Conservation (phyloP, 2,329 filamentous ascomycete species). For the Clarireedia monteithiana region DNA sequence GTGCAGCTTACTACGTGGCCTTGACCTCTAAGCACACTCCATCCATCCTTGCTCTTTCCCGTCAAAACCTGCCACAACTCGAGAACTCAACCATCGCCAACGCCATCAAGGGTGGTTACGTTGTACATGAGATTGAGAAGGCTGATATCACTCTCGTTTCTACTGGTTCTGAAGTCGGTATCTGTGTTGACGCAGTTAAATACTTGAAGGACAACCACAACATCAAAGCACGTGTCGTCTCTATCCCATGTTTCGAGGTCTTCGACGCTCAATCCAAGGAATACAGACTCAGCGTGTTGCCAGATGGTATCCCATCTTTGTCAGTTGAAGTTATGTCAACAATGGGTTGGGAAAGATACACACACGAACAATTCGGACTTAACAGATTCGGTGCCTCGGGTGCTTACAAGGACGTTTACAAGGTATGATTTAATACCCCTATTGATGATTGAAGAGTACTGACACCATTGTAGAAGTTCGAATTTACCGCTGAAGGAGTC, state of each 20-base stretch:
- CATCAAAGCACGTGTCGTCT: constrained; percentile 85
- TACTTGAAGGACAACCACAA: constrained; percentile 82
- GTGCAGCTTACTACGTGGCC: constrained; percentile 93
- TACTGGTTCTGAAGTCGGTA: constrained; percentile 91
- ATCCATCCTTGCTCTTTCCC: constrained; percentile 87
- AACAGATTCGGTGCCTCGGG: constrained; percentile 98
- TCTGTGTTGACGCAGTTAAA: constrained; percentile 89
- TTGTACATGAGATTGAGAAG: constrained; percentile 73
- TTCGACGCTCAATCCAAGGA: constrained; percentile 93
- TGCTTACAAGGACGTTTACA: constrained; percentile 96
- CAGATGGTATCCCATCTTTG: constrained; percentile 86
- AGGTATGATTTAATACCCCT: constrained; percentile 44
- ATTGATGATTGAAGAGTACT: constrained; percentile 24
- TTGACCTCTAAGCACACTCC: constrained; percentile 86
- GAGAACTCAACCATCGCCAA: constrained; percentile 87
- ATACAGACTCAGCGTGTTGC: constrained; percentile 87
- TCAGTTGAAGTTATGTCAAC: constrained; percentile 96
- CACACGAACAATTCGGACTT: constrained; percentile 98
- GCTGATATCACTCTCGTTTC: constrained; percentile 86
- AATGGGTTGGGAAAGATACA: constrained; percentile 97
- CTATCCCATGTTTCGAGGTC: constrained; percentile 93
- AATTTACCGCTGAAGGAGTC: constrained; percentile 96
- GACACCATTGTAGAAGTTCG: constrained; percentile 71
- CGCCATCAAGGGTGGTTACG: constrained; percentile 92
- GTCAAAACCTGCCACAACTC: constrained; percentile 97